Base-by-base conservation (phyloP, 2,329 filamentous ascomycete genomes). In the Microcyclosporella mali region DNA sequence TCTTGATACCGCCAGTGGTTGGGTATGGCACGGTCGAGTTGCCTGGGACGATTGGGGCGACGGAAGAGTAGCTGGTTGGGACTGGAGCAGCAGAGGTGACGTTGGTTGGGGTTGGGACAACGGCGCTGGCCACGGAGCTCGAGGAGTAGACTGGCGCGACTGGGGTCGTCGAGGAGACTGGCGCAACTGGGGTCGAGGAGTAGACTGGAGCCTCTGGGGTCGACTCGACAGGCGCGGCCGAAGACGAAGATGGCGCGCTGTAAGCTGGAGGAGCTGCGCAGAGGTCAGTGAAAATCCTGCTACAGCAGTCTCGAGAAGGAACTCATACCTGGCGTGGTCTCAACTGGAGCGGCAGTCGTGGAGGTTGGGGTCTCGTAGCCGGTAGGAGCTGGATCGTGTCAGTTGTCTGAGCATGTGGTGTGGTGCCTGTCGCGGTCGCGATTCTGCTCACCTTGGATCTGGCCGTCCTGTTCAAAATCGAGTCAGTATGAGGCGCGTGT, bases 21-120 rank as follows among this genome's bases (percentile, higher is more conserved):
- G 50, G 51, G 45, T 52, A 47, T 35, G 51, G 51, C 6, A 37
- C 50, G 30, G 41, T 40, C 17, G 45, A 32, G 45, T 45, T 46
- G 42, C 36, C 28, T 11, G 40, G 21, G 19, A 17, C 43, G 29
- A 30, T 32, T 40, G 46, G 43, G 7, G 38, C 37, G 15, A 30
- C 33, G 9, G 46, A 37, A 16, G 38, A 41, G 27, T 39, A 34
- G 31, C 41, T 37, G 16, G 37, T 31, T 37, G 46, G 46, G 12
- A 41, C 33, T 6, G 40, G 14, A 15, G 33, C 10, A 17, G 33
- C 16, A 15, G 33, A 7, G 33, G 33, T 17, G 3, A 17, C n/a
- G 37, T 29, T 31, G 15, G 21, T 25, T 25, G 21, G 21, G 21
- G 21, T 25, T 25, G 21, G 21, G 21, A 25, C 9, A 9, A 25